Evolutionary conservation across 805 yeast species (phyloP).

Genomic region (Candida nemodendra): DNA sequence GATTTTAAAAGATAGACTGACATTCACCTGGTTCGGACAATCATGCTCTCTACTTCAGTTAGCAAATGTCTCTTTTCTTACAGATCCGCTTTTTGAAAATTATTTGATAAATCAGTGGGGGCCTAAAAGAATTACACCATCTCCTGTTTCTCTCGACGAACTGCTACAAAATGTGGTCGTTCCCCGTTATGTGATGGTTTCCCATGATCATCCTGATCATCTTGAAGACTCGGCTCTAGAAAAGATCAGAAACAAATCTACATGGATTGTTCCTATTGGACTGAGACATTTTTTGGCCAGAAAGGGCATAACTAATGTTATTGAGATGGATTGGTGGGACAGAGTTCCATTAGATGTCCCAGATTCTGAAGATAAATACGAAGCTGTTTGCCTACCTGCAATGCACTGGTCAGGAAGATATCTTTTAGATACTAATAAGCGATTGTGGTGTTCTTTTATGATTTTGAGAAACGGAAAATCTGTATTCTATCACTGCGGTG

Average conservation of each 20-base stretch:
- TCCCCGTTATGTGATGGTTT: constrained; percentile 73
- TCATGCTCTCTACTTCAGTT: constrained; percentile 77
- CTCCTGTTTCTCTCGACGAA: constrained; percentile 65
- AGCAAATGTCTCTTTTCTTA: constrained; percentile 68
- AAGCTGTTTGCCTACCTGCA: constrained; percentile 86
- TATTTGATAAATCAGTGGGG: constrained; percentile 69
- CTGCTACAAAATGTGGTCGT: constrained; percentile 43
- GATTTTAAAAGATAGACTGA: constrained; percentile 42
- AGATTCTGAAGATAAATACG: constrained; percentile 50
- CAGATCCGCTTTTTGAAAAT: constrained; percentile 81
- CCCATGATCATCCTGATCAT: constrained; percentile 97
- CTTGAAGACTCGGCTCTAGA: constrained; percentile 63
- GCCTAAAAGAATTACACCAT: constrained; percentile 78
- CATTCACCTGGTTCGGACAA: constrained; percentile 92
- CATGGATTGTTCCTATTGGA: constrained; percentile 90
- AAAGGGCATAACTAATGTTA: constrained; percentile 57
- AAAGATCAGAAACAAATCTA: constrained; percentile 54
- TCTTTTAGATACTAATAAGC: constrained; percentile 72
- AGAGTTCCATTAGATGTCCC: constrained; percentile 38
- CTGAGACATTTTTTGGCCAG: constrained; percentile 57
- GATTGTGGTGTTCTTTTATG: constrained; percentile 89
- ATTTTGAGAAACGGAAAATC: constrained; percentile 66
- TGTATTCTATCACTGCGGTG: constrained; percentile 88
- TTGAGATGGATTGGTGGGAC: constrained; percentile 96
- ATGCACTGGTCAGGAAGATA: constrained; percentile 96